Base-by-base conservation (phyloP, 1,139 yeast genomes). In the Casaregolazyma suthepensis region DNA sequence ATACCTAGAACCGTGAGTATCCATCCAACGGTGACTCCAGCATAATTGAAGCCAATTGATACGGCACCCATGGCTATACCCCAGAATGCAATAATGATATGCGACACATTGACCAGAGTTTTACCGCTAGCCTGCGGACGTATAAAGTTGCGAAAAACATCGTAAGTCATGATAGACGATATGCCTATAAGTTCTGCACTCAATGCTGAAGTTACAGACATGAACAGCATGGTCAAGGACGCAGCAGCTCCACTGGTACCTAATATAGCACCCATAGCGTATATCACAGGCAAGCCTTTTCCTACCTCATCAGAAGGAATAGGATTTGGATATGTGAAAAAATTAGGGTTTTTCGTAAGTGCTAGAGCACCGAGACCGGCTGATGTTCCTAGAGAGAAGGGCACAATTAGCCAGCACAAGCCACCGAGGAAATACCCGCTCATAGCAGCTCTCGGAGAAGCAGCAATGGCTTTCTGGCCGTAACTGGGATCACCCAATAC, bases 401-500 rank as follows among this genome's bases (percentile, higher is more conserved):
- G 96, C 59, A 88, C 82, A 12, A 94, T 91, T 65, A 86, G 83
- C 96, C 96, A 88, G 0, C 91, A 83, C 52, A 88, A 68, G 13
- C 95, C 95, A 54, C 96, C 96, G 58, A 86, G 71, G 31, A 87
- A 82, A 66, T 88, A 88, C 18, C 96, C 96, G 12, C 91, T 89
- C 63, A 88, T 74, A 42, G 94, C 87, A 45, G 93, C 83, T 3
- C 81, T 84, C 15, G 96, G 94, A 57, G 83, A 77, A 10, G 95
- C 86, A 43, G 95, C 90, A 67, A 88, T 86, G 6, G 95, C 95
- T 71, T 87, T 86, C 44, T 52, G 57, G 3, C 56, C 56, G 38
- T 48, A 48, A 19, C 50, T 47, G 2, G 56, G 57, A 20, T 69
- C 63, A 62, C 48, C 65, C 65, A 26, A 61, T 62, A 40, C 69